Conservation (phyloP, 495 filamentous ascomycete species). For the Xylaria telfairii region DNA sequence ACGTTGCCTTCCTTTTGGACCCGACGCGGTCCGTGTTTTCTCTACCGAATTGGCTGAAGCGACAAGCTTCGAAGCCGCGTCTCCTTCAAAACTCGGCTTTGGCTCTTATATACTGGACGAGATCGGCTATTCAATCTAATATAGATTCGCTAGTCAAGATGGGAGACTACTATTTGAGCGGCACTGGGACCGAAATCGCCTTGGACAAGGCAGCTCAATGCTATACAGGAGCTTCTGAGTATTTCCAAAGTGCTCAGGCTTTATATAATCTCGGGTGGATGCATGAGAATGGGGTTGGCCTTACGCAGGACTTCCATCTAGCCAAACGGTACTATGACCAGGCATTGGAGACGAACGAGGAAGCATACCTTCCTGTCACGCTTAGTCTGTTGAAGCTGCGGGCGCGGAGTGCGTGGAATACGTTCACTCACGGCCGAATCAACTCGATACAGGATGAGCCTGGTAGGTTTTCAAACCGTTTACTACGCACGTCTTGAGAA, state of each 20-base stretch:
- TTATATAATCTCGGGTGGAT: conserved; percentile 99
- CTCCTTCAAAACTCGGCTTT: conserved; percentile 74
- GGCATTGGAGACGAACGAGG: conserved; percentile 85
- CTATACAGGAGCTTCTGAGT: conserved; percentile 90
- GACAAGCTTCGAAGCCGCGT: conserved; percentile 45
- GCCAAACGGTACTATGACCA: conserved; percentile 96
- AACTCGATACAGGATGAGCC: conserved; percentile 90
- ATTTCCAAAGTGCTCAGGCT: conserved; percentile 88
- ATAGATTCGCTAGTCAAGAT: conserved; percentile 96
- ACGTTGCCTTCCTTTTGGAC: conserved; percentile 92
- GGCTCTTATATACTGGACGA: conserved; percentile 94
- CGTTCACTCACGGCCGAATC: conserved; percentile 82
- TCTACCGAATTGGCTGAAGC: conserved; percentile 45
- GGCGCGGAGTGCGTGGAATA: conserved; percentile 89
- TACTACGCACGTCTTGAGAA: neutral
- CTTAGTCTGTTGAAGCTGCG: conserved; percentile 87
- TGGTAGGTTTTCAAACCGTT: conserved; percentile 59
- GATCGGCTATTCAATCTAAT: conserved; percentile 91
- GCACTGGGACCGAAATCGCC: conserved; percentile 75
- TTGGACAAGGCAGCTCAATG: conserved; percentile 90
- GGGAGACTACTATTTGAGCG: conserved; percentile 93
- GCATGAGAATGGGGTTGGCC: conserved; percentile 95
- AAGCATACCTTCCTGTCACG: conserved; percentile 94
- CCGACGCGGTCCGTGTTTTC: conserved; percentile 66
- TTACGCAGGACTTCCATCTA: conserved; percentile 95